Evolutionary conservation across 352 stramenopile genomes (phyloP), one percentile per base, ranked within the genome.

Genomic region (Globisporangium nodosum): DNA sequence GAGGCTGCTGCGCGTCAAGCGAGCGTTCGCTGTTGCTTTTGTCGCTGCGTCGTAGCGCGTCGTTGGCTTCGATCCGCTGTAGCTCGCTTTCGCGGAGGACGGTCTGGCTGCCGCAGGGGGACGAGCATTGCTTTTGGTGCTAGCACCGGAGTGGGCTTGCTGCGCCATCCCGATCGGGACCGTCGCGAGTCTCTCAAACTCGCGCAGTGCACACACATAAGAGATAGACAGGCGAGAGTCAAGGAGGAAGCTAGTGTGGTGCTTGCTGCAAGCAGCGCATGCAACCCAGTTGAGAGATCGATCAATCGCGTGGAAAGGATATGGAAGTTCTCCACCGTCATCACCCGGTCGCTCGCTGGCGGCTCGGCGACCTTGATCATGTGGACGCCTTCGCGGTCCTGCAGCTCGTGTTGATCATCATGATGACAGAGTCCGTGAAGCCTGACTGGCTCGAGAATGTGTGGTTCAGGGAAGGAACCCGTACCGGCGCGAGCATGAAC

Each of bases 261-360:
- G 31, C 31, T 35, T 35, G 31, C 8, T 35, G 39, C 15, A 27
- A 45, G 20, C 20, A 59, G 15, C n/a, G 65, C 37, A 5, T n/a
- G 13, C 16, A 40, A 12, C 33, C 12, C 33, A 11, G 21, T 15
- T 33, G 11, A 49, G 46, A 30, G 24, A 27, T 27, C 24, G 6
- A 53, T 33, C 15, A 21, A 15, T 45, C 9, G 48, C 18, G 18
- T 53, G 12, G 47, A 43, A 63, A 78, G 74, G 80, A 90, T 90
- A 90, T 90, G 67, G 52, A 90, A 90, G 49, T 77, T 81, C 59
- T 88, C 80, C 50, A 90, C 76, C 13, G 76, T 85, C 35, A 90
- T 74, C 49, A 81, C 61, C 4, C 80, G 80, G 39, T 85, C 75
- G 53, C 54, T 70, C 12, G 30, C 47, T 6, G 57, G 42, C 2